These are phyloP conservation scores for Cutaneotrichosporon curvatum DNA, from an alignment of 1,284 basidiomycete species.

Conservation along the genomic window DNA sequence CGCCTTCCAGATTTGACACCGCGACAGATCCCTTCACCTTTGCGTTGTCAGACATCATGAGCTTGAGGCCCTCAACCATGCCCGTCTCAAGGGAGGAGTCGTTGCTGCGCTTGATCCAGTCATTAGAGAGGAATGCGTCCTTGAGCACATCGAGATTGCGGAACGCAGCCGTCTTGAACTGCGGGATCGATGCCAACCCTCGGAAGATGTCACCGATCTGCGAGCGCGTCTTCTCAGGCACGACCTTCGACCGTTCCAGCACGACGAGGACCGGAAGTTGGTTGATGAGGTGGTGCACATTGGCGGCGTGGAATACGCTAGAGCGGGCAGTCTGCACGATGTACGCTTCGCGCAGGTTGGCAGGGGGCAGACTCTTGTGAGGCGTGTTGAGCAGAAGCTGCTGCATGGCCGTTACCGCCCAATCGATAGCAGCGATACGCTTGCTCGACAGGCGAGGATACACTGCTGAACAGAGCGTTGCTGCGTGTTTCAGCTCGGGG, in stretches of 20 bases:
- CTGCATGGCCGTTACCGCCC: constrained; percentile 27
- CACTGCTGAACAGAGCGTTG: constrained; percentile 16
- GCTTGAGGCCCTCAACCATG: constrained; percentile 42
- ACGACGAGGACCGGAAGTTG: constrained; percentile 40
- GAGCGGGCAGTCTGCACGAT: constrained; percentile 33
- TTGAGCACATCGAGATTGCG: constrained; percentile 40
- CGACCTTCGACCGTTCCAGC: constrained; percentile 21
- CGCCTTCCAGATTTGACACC: constrained; percentile 23
- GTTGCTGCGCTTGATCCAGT: constrained; percentile 34
- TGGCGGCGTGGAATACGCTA: constrained; percentile 23
- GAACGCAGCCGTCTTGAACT: constrained; percentile 44
- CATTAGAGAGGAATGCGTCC: constrained; percentile 40
- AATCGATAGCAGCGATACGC: constrained; percentile 24
- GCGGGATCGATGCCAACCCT: constrained; percentile 30
- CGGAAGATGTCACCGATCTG: constrained; percentile 25
- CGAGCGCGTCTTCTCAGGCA: constrained; percentile 20
- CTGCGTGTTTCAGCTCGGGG: constrained; percentile 32
- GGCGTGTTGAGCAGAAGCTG: constrained; percentile 34
- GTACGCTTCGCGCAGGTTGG: constrained; percentile 30
- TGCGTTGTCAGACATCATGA: constrained; percentile 42
- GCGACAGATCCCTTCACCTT: constrained; percentile 14
- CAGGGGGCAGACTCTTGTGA: constrained; percentile 26
- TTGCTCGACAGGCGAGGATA: constrained; percentile 25
- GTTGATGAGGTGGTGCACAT: constrained; percentile 31
- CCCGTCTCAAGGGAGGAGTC: constrained; percentile 32